phyloP scores from a whole-genome alignment of 371 early-diverging fungal genomes.

The Phascolomyces articulosus region DNA sequence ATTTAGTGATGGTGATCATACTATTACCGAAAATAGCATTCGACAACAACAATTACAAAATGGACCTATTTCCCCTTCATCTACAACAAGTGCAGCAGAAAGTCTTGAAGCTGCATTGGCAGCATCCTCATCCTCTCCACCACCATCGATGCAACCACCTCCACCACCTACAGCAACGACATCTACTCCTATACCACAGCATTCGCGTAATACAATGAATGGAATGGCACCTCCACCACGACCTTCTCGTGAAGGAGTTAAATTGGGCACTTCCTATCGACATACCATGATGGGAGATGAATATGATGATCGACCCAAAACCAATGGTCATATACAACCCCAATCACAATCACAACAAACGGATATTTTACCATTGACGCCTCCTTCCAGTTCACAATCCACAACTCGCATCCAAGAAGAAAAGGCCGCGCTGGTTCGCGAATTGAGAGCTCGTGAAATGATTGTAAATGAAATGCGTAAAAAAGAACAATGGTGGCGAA shows the following conservation, averaged over 20 bases:
- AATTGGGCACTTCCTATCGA: constrained; percentile 24
- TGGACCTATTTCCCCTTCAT: constrained; percentile 22
- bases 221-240: constrained; percentile 42
- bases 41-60: constrained; percentile 33
- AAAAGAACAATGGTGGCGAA: constrained; percentile 61
- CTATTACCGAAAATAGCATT: constrained; percentile 6
- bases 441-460: constrained; percentile 42
- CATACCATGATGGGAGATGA: constrained; percentile 23
- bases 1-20: constrained; percentile 30
- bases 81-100: constrained; percentile 22
- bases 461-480: constrained; percentile 49
- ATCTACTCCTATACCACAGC: background rate
- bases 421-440: constrained; percentile 35
- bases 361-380: constrained; percentile 6
- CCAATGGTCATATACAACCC: constrained; percentile 9
- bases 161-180: constrained; percentile 8
- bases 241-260: constrained; percentile 56
- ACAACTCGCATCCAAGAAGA: constrained; percentile 23
- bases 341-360: background rate
- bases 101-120: constrained; percentile 11
- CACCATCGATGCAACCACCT: background rate
- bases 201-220: constrained; percentile 19
- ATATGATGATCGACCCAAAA: constrained; percentile 17
- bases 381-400: background rate
- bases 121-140: background rate